Evolutionary conservation across 2,329 filamentous ascomycete genomes (phyloP).

Genomic region (Fusarium denticulatum): DNA sequence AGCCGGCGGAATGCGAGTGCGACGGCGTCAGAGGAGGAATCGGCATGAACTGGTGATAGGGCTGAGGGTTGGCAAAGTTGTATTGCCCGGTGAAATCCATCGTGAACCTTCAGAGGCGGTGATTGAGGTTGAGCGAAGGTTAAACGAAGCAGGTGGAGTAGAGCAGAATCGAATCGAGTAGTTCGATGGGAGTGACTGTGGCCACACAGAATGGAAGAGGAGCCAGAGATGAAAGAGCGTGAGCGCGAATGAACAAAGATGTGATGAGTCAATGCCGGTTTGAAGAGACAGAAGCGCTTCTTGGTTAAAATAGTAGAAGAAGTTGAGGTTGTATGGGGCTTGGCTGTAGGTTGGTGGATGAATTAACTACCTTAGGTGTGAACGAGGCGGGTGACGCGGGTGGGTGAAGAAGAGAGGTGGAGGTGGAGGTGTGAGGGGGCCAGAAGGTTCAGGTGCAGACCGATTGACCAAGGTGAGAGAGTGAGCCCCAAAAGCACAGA

Average conservation of each 20-base stretch:
- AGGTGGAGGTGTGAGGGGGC: slow-evolving; percentile 6
- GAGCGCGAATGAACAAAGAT: not conserved
- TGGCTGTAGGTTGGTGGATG: slow-evolving; percentile 8
- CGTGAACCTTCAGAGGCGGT: slow-evolving; percentile 18
- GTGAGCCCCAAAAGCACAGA: not conserved
- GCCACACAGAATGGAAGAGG: not conserved
- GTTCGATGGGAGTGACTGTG: not conserved
- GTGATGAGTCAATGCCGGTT: slow-evolving; percentile 7
- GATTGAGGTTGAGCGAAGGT: not conserved
- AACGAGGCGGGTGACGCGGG: slow-evolving; percentile 9
- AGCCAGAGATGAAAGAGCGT: slow-evolving; percentile 1
- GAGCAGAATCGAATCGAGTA: slow-evolving; percentile 25
- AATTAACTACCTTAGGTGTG: not conserved
- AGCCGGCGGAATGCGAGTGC: slow-evolving; percentile 63
- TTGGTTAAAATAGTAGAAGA: slow-evolving; percentile 16
- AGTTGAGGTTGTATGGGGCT: slow-evolving; percentile 12
- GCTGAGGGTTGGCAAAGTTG: slow-evolving; percentile 59
- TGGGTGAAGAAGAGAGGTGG: slow-evolving; percentile 13
- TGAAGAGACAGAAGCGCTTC: not conserved
- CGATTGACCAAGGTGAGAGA: slow-evolving; percentile 3
- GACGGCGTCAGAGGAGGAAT: slow-evolving; percentile 65
- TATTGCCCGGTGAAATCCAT: slow-evolving; percentile 65
- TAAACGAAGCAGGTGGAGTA: slow-evolving; percentile 13
- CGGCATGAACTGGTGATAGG: slow-evolving; percentile 64
- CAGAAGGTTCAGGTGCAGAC: slow-evolving; percentile 5